phyloP scores from a whole-genome alignment of 768 basidiomycete species.

The Leucocoprinus leucothites region DNA sequence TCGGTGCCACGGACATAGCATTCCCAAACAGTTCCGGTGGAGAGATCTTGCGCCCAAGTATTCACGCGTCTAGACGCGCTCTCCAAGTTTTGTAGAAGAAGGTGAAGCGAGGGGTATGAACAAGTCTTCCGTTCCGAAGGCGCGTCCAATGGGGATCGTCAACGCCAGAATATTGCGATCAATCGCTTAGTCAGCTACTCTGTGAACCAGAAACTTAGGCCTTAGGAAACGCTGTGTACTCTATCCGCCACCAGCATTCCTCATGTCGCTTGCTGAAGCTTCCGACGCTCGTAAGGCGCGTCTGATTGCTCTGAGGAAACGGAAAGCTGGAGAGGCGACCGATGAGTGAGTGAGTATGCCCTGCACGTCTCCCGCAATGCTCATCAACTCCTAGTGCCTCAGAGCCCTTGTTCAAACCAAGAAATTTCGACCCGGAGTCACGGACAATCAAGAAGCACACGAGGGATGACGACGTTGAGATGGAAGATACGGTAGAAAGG shows the following conservation, averaged over 20 bases:
- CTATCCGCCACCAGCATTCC: neutral
- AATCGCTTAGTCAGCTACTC: slow-evolving; percentile 9
- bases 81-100: neutral
- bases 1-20: slow-evolving; percentile 29
- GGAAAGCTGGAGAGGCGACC: slow-evolving; percentile 56
- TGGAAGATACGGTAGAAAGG: slow-evolving; percentile 86
- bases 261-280: slow-evolving; percentile 65
- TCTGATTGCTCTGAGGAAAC: slow-evolving; percentile 69
- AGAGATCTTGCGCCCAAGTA: slow-evolving; percentile 1
- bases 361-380: neutral
- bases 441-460: slow-evolving; percentile 70
- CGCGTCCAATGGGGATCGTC: neutral
- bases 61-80: slow-evolving; percentile 13
- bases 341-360: slow-evolving; percentile 37
- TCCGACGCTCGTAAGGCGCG: slow-evolving; percentile 83
- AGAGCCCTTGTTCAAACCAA: slow-evolving; percentile 56
- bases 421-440: slow-evolving; percentile 91
- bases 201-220: neutral
- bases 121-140: neutral
- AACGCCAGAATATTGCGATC: slow-evolving; percentile 2
- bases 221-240: neutral
- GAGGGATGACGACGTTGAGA: slow-evolving; percentile 47
- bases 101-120: neutral
- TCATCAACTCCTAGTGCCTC: slow-evolving; percentile 20
- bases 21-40: slow-evolving; percentile 4